phyloP scores from a whole-genome alignment of 441 rosid genomes.

The Codiaeum variegatum region DNA sequence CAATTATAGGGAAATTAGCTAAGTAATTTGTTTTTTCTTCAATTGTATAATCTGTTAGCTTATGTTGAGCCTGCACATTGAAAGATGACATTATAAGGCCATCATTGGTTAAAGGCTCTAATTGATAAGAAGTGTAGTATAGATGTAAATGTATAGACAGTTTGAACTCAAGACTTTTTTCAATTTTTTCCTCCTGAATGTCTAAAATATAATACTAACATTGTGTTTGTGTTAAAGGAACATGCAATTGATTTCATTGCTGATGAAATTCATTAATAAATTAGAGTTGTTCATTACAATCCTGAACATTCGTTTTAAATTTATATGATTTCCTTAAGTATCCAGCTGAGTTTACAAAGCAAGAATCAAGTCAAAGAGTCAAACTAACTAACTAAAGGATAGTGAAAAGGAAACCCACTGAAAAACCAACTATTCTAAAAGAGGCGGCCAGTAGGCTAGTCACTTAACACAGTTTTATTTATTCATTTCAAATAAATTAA shows the following conservation, averaged over 20 bases:
- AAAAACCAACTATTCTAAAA: conserved; percentile 14
- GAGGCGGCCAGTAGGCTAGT: conserved; percentile 26
- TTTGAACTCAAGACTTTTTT: conserved; percentile 24
- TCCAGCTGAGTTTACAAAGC: conserved; percentile 18
- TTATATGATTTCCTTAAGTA: conserved; percentile 11
- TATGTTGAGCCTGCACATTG: conserved; percentile 18
- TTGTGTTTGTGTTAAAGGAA: not conserved
- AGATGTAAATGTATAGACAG: conserved; percentile 31
- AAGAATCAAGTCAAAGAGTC: conserved; percentile 26
- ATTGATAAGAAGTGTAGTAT: conserved; percentile 24
- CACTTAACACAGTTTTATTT: conserved; percentile 21
- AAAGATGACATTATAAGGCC: conserved; percentile 17
- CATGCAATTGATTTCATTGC: no score
- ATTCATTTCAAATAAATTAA: conserved; percentile 7
- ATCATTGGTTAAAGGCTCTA: conserved; percentile 10
- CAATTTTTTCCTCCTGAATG: conserved; percentile 9
- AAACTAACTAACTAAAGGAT: conserved; percentile 22
- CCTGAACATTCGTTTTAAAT: not conserved
- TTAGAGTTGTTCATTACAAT: not conserved
- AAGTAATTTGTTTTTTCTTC: not conserved
- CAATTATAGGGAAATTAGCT: conserved; percentile 41
- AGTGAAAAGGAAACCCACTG: conserved; percentile 38
- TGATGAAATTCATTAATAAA: no score
- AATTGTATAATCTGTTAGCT: conserved; percentile 21
- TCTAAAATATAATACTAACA: not conserved